phyloP scores from a whole-genome alignment of 2,329 filamentous ascomycete species.

The Trichoderma sp. region DNA sequence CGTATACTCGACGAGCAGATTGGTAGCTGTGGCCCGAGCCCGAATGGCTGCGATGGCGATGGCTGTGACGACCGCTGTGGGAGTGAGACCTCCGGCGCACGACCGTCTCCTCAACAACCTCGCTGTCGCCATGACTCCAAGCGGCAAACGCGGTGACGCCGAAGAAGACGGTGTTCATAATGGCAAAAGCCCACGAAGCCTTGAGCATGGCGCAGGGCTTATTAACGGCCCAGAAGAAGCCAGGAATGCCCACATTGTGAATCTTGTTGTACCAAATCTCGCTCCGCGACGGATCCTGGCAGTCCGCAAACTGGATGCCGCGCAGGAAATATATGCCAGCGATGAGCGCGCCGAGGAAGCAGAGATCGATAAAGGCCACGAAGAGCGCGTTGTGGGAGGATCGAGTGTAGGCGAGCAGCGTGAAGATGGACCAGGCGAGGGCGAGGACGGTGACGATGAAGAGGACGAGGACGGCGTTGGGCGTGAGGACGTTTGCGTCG shows the following conservation, averaged over 20 bases:
- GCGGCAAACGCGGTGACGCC: slow-evolving; percentile 72
- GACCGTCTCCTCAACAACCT: slow-evolving; percentile 34
- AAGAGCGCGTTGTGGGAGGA: slow-evolving; percentile 58
- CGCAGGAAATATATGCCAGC: slow-evolving; percentile 59
- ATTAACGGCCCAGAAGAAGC: slow-evolving; percentile 54
- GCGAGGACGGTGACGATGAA: slow-evolving; percentile 66
- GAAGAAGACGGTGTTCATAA: slow-evolving; percentile 84
- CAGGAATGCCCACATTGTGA: slow-evolving; percentile 56
- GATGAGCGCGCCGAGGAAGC: slow-evolving; percentile 62
- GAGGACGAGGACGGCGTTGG: slow-evolving; percentile 60
- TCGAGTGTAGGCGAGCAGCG: slow-evolving; percentile 64
- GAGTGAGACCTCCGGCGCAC: slow-evolving; percentile 32
- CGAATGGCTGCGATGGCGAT: slow-evolving; percentile 40
- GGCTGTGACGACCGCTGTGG: slow-evolving; percentile 40
- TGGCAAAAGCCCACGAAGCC: slow-evolving; percentile 81
- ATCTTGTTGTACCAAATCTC: slow-evolving; percentile 55
- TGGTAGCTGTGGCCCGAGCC: slow-evolving; percentile 43
- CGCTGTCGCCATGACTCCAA: slow-evolving; percentile 52
- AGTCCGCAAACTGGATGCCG: slow-evolving; percentile 61
- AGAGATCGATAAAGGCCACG: slow-evolving; percentile 57
- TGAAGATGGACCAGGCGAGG: slow-evolving; percentile 61
- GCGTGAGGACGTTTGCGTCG: slow-evolving; percentile 54
- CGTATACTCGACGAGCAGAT: slow-evolving; percentile 51
- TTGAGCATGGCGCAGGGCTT: slow-evolving; percentile 92
- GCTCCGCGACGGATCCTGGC: slow-evolving; percentile 54